Evolutionary conservation across 352 stramenopile genomes (phyloP), one percentile per base, ranked within the genome.

Genomic region (Phytophthora niederhauseri): DNA sequence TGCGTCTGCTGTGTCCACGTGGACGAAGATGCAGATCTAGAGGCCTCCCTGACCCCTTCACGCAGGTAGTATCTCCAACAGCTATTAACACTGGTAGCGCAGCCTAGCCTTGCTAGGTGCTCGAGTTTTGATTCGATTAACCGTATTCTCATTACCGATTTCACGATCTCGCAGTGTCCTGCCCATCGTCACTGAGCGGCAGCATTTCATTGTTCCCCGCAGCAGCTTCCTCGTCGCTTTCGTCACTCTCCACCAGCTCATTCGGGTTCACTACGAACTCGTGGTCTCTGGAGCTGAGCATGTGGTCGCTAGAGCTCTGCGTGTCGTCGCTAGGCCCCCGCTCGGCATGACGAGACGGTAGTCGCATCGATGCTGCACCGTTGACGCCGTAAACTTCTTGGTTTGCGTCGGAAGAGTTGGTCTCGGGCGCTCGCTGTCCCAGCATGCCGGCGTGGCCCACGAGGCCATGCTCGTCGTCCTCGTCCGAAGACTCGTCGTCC

Each of bases 11-110:
- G 80, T 90, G 9, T 91, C 84, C 45, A 91, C 81, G 3, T 92
- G 85, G 82, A 80, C 70, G 19, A 78, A 71, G 56, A 73, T 82
- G 57, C 75, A 81, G 60, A 79, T 94, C 24, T 94, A 88, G 57
- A 63, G 3, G 22, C 3, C 22, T 26, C 3, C 22, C 22, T 26
- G 22, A 26, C 22, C n/a, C n/a, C n/a, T n/a, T n/a, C n/a, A n/a
- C n/a, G n/a, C n/a, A n/a, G n/a, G 31, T 53, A 38, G 31, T 8
- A 3, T 51, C n/a, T 51, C n/a, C 43, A 55, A 55, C 28, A 54
- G 8, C 28, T 55, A 46, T 64, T 22, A 64, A 46, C 34, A 30
- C 17, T 26, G 26, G 36, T 19, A 24, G 24, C 20, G n/a, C n/a
- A 59, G 34, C 24, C 58, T 65, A 43, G 19, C 24, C 54, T 55